Evolutionary conservation across 805 yeast species (phyloP), one percentile per base, ranked within the genome.

Genomic region (Hanseniaspora vineae): DNA sequence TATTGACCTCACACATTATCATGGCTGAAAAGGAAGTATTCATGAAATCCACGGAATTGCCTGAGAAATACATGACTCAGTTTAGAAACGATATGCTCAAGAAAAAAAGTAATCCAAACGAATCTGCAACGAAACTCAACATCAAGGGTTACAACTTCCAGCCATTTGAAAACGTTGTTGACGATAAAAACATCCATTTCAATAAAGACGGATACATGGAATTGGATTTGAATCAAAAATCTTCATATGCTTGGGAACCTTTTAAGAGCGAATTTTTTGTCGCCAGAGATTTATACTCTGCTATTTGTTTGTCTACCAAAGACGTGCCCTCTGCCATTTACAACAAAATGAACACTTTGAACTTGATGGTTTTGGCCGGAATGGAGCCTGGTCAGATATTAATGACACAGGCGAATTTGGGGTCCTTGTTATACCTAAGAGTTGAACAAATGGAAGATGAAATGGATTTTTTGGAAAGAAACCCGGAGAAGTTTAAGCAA

Each of bases 221-320:
- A 15, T 48, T 59, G 52, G 55, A 67, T 56, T 17, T 66, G 31
- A 44, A 47, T 31, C 65, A 61, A 46, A 66, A 69, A 57, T 75
- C 70, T 39, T 73, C 71, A 45, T 47, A 43, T 29, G 76, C 78
- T 1, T 82, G 85, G 84, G 80, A 76, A 47, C 83, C 81, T 2
- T 88, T 84, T 60, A 69, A 80, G 35, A 85, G 82, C 49, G 96
- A 87, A 55, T 74, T 83, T 52, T 80, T 88, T 60, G 77, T 80
- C 48, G 81, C 86, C 1, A 71, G 90, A 62, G 95, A 88, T 55
- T 58, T 85, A 49, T 76, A 80, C 53, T 78, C 84, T 2, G 87
- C 92, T 2, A 67, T 80, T 39, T 81, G 84, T 51, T 64, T 86
- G 48, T 72, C 82, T 1, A 69, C 78, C 14, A 86, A 86, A n/a